Evolutionary conservation across 164 flowering plant genomes (phyloP).

Genomic region (Kalanchoe fedtschenkoi): DNA sequence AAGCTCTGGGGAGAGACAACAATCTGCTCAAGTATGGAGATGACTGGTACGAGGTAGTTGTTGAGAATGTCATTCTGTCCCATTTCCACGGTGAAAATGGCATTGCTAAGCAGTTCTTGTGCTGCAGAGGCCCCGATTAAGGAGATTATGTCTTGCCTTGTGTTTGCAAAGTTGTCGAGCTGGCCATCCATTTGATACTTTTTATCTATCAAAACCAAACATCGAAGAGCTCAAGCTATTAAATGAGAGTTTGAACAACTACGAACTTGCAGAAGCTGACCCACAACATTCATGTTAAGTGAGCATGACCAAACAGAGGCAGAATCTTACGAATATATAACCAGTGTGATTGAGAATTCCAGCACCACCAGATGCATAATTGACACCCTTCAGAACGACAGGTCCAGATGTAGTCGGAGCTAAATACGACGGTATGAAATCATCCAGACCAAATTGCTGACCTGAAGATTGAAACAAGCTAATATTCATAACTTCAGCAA

Average conservation of each 20-base stretch:
- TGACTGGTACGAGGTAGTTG: slow-evolving; percentile 43
- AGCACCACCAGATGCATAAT: slow-evolving; percentile 29
- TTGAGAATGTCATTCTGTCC: slow-evolving; percentile 79
- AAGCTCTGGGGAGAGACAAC: slow-evolving; percentile 36
- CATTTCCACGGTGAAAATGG: slow-evolving; percentile 51
- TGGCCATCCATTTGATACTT: slow-evolving; percentile 65
- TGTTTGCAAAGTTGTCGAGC: slow-evolving; percentile 61
- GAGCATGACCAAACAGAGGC: no score
- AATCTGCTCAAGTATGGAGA: slow-evolving; percentile 25
- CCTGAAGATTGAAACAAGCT: slow-evolving; percentile 18
- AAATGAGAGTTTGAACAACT: no score
- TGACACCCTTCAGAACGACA: slow-evolving; percentile 34
- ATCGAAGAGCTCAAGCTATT: no score
- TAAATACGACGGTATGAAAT: slow-evolving; percentile 43
- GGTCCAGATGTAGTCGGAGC: slow-evolving; percentile 45
- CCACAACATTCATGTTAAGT: neutral
- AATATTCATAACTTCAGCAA: neutral
- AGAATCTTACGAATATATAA: slow-evolving; percentile 28
- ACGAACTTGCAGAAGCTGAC: neutral
- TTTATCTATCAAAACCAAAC: slow-evolving; percentile 30
- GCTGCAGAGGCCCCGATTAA: slow-evolving; percentile 36
- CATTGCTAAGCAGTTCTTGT: slow-evolving; percentile 16
- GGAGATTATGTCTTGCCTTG: slow-evolving; percentile 50
- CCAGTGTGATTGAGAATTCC: slow-evolving; percentile 12
- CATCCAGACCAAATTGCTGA: slow-evolving; percentile 31